Percentiles rank a stretch among this genome's conserved stretches.
Evolutionary conservation across 306 rosid genomes (phyloP).

Genomic region (Leucaena leucocephala): DNA sequence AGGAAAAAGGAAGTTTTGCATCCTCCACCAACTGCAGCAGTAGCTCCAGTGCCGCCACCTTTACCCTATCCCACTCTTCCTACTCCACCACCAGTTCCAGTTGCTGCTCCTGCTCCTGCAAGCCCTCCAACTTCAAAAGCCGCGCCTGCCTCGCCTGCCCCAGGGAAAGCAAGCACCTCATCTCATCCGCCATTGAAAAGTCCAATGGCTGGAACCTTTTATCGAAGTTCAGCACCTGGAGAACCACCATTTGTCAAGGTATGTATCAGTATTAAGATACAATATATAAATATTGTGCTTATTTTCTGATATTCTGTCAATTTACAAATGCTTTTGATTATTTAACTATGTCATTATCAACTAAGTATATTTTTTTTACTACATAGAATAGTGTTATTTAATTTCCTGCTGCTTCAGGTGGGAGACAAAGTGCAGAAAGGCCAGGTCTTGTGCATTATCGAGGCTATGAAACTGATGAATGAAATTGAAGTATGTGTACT

Average conservation of each 20-base stretch:
- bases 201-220: conserved; percentile 98
- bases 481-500: conserved; percentile 77
- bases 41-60: conserved; percentile 41
- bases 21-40: conserved; percentile 53
- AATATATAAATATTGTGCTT: not conserved
- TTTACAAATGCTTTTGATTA: conserved; percentile 11
- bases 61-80: conserved; percentile 42
- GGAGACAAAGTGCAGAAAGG: conserved; percentile 96
- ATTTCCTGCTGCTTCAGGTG: conserved; percentile 60
- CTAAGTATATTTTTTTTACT: not conserved
- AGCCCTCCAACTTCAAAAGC: conserved; percentile 52
- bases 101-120: conserved; percentile 61
- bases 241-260: conserved; percentile 90
- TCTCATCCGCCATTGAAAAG: conserved; percentile 76
- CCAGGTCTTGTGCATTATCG: conserved; percentile 83
- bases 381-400: conserved; percentile 10
- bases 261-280: conserved; percentile 20
- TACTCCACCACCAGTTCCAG: conserved; percentile 47
- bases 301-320: conserved; percentile 1
- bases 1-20: conserved; percentile 81
- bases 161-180: conserved; percentile 57
- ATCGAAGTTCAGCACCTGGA: conserved; percentile 72
- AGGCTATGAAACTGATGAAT: conserved; percentile 98
- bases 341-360: not conserved
- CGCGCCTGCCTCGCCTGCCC: conserved; percentile 55